Evolutionary conservation across 352 stramenopile species (phyloP).

Genomic region (Globisporangium abappressorium): DNA sequence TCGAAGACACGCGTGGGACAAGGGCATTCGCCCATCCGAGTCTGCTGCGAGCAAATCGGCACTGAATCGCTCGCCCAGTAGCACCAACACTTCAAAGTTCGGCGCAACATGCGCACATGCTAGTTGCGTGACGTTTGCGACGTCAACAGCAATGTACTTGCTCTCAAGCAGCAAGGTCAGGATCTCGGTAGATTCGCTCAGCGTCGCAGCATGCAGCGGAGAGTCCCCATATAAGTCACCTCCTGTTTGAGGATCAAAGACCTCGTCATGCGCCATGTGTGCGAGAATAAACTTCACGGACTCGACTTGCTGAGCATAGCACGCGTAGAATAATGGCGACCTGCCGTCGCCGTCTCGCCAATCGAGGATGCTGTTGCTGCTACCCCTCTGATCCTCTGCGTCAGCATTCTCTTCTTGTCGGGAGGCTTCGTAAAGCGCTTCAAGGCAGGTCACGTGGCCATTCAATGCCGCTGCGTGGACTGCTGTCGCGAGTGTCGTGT

Average conservation of each 20-base stretch:
- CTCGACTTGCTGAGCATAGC: constrained; percentile 51
- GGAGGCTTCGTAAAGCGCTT: constrained; percentile 22
- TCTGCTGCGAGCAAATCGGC: constrained; percentile 59
- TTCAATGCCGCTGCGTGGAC: constrained; percentile 54
- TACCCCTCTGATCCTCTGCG: constrained; percentile 5
- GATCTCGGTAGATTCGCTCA: constrained; percentile 29
- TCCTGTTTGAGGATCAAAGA: constrained; percentile 5
- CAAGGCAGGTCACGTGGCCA: constrained; percentile 52
- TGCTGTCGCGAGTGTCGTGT: constrained; percentile 45
- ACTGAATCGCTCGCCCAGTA: constrained; percentile 37
- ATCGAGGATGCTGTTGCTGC: constrained; percentile 33
- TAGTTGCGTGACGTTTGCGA: constrained; percentile 35
- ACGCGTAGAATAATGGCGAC: constrained; percentile 71
- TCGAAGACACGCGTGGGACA: constrained; percentile 58
- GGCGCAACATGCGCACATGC: constrained; percentile 46
- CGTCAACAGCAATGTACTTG: constrained; percentile 35
- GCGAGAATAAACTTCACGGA: constrained; percentile 43
- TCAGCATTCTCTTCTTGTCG: neutral
- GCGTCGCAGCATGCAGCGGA: constrained; percentile 54
- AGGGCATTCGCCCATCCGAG: constrained; percentile 50
- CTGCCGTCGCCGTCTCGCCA: constrained; percentile 62
- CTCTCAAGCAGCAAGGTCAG: constrained; percentile 40
- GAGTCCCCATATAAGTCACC: constrained; percentile 4
- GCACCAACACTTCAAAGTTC: constrained; percentile 27
- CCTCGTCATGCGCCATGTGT: constrained; percentile 4